Percentiles rank a stretch among this genome's conserved stretches.
phyloP scores from a whole-genome alignment of 2,329 filamentous ascomycete species.

The Elsinoe necatrix region DNA sequence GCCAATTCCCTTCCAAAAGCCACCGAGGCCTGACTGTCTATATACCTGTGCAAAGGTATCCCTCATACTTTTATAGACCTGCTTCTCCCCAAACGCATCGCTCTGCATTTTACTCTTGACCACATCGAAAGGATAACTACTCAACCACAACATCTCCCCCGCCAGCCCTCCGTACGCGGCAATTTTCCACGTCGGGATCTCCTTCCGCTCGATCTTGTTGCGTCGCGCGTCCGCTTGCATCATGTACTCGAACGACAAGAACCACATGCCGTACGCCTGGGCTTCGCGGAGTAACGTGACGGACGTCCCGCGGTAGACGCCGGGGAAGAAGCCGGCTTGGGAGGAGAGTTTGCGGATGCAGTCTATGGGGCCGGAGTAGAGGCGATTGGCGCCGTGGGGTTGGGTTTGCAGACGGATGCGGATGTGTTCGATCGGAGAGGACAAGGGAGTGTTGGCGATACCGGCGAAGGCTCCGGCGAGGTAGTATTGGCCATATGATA shows the following conservation, averaged over 20 bases:
- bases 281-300: conserved; percentile 86
- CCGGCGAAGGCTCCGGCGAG: conserved; percentile 85
- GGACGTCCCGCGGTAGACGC: conserved; percentile 76
- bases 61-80: conserved; percentile 72
- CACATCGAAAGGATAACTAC: conserved; percentile 92
- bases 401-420: conserved; percentile 94
- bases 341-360: conserved; percentile 76
- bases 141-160: conserved; percentile 87
- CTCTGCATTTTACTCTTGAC: conserved; percentile 99
- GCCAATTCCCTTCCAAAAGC: conserved; percentile 91
- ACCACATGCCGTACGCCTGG: conserved; percentile 93
- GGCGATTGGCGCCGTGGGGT: conserved; percentile 68
- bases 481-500: conserved; percentile 83
- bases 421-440: conserved; percentile 90
- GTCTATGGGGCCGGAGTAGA: conserved; percentile 81
- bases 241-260: conserved; percentile 87
- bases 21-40: conserved; percentile 63
- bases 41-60: conserved; percentile 84
- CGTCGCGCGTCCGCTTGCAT: conserved; percentile 83
- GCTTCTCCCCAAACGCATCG: conserved; percentile 70
- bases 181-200: conserved; percentile 76
- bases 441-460: conserved; percentile 79
- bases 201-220: conserved; percentile 64
- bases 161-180: conserved; percentile 88
- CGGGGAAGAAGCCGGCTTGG: conserved; percentile 58